Evolutionary conservation across 345 rosid species (phyloP), one percentile per base, ranked within the genome.

Genomic region (Geranium brycei): DNA sequence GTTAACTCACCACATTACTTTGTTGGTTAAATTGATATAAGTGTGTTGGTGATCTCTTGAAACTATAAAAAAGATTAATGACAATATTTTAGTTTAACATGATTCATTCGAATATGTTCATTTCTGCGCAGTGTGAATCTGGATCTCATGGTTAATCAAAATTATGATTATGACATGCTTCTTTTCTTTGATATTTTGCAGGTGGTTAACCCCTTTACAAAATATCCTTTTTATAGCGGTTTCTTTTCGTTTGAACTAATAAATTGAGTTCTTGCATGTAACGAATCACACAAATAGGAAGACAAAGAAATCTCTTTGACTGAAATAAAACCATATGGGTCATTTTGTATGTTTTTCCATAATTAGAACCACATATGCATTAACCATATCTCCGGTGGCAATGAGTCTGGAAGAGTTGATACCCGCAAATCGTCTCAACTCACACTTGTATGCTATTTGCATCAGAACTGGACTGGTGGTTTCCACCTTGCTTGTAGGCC

Each of bases 331-430:
- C 5, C 28, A 23, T 23, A 23, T 23, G 28, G 28, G 28, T 13
- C 15, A 47, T 0, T 47, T 47, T 10, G 11, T 47, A 8, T 55
- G 65, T 16, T 75, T 17, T 1, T 68, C 81, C 83, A 78, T 80
- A 73, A 79, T 41, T 19, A 62, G 55, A 64, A 62, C n/a, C 71
- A 84, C 86, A 62, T 83, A 87, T 80, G 96, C 96, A 38, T 77
- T 89, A 69, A 87, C 96, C 55, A 68, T 89, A 19, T 87, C 96
- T 60, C 93, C 96, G 0, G 91, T 89, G 47, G 93, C 93, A 65
- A 70, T 89, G 91, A 85, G 96, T 71, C 83, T 89, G 55, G 96
- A 89, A 75, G 96, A 89, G 68, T 73, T 89, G 75, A 62, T 89
- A 70, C 91, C 96, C 61, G 76, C 83, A 69, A 77, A 60, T 74